Base-by-base conservation (phyloP, 306 rosid genomes). In the Prunus salicina region DNA sequence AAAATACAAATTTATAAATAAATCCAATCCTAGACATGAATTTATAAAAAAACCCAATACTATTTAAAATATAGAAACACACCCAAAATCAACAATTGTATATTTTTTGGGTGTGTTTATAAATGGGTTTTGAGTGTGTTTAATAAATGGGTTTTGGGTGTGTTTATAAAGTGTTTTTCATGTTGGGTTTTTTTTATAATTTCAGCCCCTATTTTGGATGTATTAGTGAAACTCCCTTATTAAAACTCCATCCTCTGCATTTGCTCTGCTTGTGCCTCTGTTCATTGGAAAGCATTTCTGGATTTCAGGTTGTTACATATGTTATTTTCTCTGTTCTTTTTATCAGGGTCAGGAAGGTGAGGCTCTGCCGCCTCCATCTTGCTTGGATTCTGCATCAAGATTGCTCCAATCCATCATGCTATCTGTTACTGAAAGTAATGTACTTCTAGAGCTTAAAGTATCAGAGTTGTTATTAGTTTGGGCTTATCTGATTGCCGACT, bases 401-500 rank as follows among this genome's bases (percentile, higher is more conserved):
- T 78, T 93, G 80, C 89, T 93, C 22, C 82, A 76, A 69, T 88
- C 85, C 79, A 74, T 86, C 76, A 81, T 93, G 75, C 80, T 78
- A 53, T 91, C 92, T 69, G 76, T 91, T 81, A 87, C 88, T 64
- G 90, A 76, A 80, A 73, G 80, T 80, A 76, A 88, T 72, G 69
- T 73, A 76, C 79, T 93, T 77, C 71, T 79, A 80, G 97, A 93
- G 78, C 90, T 93, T 65, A 91, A 87, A 81, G 78, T 93, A 57
- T 73, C 88, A 16, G 97, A 93, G 79, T 75, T 93, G 76, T 81
- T 93, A 38, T 78, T 88, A 76, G 88, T 87, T 79, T 93, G 98
- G 98, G 89, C 93, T 70, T 83, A 85, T 76, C 79, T 89, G 69
- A 83, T 93, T 82, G 96, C 93, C 12, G 91, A 88, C 78, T 93